These are phyloP conservation scores for Boletus subcaerulescens DNA, from an alignment of 768 basidiomycete genomes.

Conservation along the genomic window DNA sequence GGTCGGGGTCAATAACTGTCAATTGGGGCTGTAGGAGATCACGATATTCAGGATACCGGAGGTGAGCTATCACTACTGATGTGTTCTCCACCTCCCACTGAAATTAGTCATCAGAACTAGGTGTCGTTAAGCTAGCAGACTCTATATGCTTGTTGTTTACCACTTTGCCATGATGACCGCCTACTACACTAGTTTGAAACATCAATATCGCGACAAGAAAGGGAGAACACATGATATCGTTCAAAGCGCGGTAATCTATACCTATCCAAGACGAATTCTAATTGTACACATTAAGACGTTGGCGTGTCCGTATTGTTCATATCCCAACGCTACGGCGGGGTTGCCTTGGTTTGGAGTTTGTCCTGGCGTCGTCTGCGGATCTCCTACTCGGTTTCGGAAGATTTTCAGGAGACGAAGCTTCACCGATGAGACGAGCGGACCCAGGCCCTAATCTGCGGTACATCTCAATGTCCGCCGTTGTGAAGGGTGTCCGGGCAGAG, in stretches of 20 bases:
- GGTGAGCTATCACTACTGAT: constrained; percentile 39
- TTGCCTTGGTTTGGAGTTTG: not conserved
- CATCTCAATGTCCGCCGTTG: constrained; percentile 22
- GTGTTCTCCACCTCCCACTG: not conserved
- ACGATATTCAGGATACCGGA: constrained; percentile 90
- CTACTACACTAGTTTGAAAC: constrained; percentile 4
- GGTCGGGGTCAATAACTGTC: not conserved
- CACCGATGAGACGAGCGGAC: constrained; percentile 1
- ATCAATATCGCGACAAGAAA: not conserved
- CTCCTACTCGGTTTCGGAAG: not conserved
- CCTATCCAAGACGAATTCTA: constrained; percentile 7
- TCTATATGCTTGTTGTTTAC: constrained; percentile 4
- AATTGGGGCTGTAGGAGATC: constrained; percentile 55
- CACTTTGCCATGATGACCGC: not conserved
- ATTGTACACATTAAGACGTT: constrained; percentile 10
- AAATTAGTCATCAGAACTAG: constrained; percentile 34
- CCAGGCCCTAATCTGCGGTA: constrained; percentile 19
- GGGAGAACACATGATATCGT: not conserved
- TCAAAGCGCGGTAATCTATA: not conserved
- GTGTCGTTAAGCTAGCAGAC: constrained; percentile 2
- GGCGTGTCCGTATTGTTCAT: constrained; percentile 28
- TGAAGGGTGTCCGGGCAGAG: constrained; percentile 12
- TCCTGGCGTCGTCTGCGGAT: constrained; percentile 5
- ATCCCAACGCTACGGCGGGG: constrained; percentile 33
- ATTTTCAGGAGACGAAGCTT: not conserved